A percentile compares a stretch with the other conserved stretches of the same genome.
Evolutionary conservation across 768 basidiomycete genomes (phyloP).

Genomic region (Rhizopogon vesiculosus): DNA sequence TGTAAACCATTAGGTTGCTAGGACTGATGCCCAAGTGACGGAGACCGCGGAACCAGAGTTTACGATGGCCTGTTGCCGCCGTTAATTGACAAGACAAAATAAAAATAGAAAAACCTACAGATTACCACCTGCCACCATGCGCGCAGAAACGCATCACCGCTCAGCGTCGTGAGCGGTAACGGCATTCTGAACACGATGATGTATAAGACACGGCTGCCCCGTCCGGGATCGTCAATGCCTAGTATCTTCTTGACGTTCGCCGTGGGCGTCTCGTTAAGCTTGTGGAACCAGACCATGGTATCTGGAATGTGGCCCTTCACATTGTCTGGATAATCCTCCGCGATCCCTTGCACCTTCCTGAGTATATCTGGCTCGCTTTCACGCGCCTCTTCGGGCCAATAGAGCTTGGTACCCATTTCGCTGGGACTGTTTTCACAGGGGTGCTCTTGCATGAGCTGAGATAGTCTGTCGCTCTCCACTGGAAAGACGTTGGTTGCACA

Average conservation of each 20-base stretch:
- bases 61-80: neutral
- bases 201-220: neutral
- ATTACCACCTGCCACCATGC: too few relatives aligned
- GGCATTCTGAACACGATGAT: neutral
- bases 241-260: neutral
- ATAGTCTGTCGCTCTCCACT: neutral
- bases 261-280: neutral
- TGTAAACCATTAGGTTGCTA: neutral
- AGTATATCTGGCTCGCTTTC: neutral
- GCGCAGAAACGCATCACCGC: neutral
- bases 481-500: conserved; percentile 8
- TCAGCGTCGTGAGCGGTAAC: neutral
- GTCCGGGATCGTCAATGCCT: neutral
- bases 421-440: neutral
- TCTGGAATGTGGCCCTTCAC: neutral
- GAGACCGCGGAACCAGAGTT: neutral
- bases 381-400: neutral
- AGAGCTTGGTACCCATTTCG: neutral
- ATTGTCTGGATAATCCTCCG: neutral
- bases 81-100: too few relatives aligned
- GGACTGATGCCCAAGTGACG: neutral
- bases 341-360: neutral
- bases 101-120: neutral
- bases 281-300: neutral
- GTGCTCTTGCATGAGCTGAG: neutral